Evolutionary conservation across 1,284 basidiomycete genomes (phyloP).

Genomic region (Sparassis latifolia): DNA sequence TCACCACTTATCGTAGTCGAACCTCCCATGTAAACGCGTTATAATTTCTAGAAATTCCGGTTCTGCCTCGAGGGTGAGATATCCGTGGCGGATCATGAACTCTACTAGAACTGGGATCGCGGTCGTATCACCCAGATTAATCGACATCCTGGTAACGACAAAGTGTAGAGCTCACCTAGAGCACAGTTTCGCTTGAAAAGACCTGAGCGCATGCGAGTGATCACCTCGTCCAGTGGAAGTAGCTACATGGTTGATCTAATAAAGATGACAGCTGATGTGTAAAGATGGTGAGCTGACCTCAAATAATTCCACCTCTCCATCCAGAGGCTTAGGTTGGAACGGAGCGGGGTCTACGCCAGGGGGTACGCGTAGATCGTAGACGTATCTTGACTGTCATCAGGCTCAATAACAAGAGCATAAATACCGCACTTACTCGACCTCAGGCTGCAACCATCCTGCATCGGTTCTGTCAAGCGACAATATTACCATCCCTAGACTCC

Average conservation of each 20-base stretch:
- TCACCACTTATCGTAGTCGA: slow-evolving; percentile 58
- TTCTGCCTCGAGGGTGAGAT: slow-evolving; percentile 74
- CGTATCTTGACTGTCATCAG: slow-evolving; percentile 44
- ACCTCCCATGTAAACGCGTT: slow-evolving; percentile 65
- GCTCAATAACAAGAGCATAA: background rate
- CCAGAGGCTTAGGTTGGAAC: slow-evolving; percentile 70
- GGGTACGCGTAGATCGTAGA: slow-evolving; percentile 77
- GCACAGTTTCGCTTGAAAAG: slow-evolving; percentile 87
- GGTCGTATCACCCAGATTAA: background rate
- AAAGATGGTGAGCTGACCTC: slow-evolving; percentile 40
- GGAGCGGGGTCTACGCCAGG: slow-evolving; percentile 34
- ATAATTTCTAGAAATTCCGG: slow-evolving; percentile 67
- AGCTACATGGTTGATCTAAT: slow-evolving; percentile 35
- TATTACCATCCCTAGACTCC: too few relatives aligned
- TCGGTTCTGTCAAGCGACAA: slow-evolving; percentile 39
- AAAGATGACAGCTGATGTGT: background rate
- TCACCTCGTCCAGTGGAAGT: slow-evolving; percentile 46
- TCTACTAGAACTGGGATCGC: slow-evolving; percentile 65
- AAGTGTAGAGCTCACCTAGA: slow-evolving; percentile 40
- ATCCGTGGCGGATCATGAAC: slow-evolving; percentile 74
- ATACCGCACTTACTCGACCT: slow-evolving; percentile 55
- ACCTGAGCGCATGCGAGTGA: slow-evolving; percentile 51
- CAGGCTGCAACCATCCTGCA: slow-evolving; percentile 80
- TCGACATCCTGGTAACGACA: background rate
- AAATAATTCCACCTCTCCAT: slow-evolving; percentile 93